A percentile compares a stretch with the other conserved stretches of the same genome.
These are phyloP conservation scores for Microdochium bolleyi DNA, from an alignment of 2,329 filamentous ascomycete genomes.

Conservation along the genomic window DNA sequence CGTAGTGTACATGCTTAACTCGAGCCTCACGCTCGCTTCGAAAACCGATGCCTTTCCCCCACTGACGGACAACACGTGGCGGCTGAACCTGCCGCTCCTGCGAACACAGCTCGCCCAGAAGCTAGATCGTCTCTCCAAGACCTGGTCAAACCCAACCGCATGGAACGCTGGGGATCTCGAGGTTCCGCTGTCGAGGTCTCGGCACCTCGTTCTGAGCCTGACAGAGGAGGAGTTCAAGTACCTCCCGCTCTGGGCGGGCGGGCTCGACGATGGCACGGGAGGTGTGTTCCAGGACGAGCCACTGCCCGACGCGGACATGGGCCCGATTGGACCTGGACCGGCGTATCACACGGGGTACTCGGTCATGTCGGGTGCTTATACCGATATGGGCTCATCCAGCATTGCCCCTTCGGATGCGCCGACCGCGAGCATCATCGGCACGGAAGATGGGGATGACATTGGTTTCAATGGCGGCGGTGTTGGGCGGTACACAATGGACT, in stretches of 20 bases:
- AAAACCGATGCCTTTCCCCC: background rate
- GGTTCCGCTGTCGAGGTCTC: slow-evolving; percentile 24
- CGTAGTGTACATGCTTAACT: background rate
- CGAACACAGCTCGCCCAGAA: slow-evolving; percentile 6
- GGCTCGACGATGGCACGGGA: slow-evolving; percentile 40
- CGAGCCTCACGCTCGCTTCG: background rate
- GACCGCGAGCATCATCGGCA: background rate
- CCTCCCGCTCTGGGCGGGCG: slow-evolving; percentile 59
- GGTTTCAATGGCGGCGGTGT: background rate
- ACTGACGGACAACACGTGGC: background rate
- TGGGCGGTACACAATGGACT: background rate
- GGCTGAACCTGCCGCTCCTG: background rate
- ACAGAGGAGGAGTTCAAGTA: slow-evolving; percentile 50
- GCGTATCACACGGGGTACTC: background rate
- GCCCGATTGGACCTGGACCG: background rate
- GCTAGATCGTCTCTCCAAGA: slow-evolving; percentile 3
- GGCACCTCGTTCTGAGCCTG: slow-evolving; percentile 43
- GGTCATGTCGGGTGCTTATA: background rate
- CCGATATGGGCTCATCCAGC: background rate
- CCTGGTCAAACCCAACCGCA: slow-evolving; percentile 11
- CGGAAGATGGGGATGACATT: background rate
- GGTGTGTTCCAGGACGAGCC: slow-evolving; percentile 32
- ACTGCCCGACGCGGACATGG: background rate
- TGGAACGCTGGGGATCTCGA: slow-evolving; percentile 15
- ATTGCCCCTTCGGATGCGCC: background rate